A percentile compares a stretch with the other conserved stretches of the same genome.
Evolutionary conservation across 139 green algal genomes (phyloP).

Genomic region (Marvania coccoides): DNA sequence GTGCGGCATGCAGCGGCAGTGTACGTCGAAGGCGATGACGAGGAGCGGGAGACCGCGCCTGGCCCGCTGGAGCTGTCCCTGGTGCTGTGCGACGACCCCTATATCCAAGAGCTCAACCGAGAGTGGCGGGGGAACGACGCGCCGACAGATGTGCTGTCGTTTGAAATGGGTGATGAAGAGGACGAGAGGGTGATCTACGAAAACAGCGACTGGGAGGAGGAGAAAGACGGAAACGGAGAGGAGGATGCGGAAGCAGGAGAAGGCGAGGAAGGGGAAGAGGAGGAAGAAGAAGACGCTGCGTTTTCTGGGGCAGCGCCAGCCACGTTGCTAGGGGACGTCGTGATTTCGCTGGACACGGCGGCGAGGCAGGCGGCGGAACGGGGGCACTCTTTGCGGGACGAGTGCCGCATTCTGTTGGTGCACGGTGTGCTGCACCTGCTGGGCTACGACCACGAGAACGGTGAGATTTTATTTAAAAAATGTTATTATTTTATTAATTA

Average conservation of each 20-base stretch:
- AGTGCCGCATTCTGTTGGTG: constrained; percentile 85
- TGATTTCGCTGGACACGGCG: constrained; percentile 92
- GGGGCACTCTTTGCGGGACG: constrained; percentile 53
- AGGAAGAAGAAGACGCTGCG: neutral
- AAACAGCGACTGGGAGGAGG: neutral
- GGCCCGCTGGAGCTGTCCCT: constrained; percentile 62
- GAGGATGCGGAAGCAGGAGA: neutral
- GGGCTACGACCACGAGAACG: constrained; percentile 86
- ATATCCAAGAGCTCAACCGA: constrained; percentile 77
- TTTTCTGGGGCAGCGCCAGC: constrained; percentile 13
- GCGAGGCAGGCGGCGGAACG: constrained; percentile 73
- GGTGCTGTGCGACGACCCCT: constrained; percentile 75
- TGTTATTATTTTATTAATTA: constrained; percentile 1
- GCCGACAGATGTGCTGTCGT: constrained; percentile 92
- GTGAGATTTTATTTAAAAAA: neutral
- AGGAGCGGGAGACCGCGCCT: constrained; percentile 6
- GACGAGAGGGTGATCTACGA: constrained; percentile 10
- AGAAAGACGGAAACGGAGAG: neutral
- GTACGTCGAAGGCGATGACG: constrained; percentile 26
- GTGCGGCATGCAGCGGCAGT: constrained; percentile 18
- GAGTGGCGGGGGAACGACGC: constrained; percentile 62
- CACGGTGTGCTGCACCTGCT: constrained; percentile 91
- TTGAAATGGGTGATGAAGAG: constrained; percentile 66
- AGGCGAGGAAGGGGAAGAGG: neutral
- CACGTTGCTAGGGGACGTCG: constrained; percentile 80